Percentiles rank a stretch among this genome's conserved stretches.
Evolutionary conservation across 2,329 filamentous ascomycete genomes (phyloP).

Genomic region (Ceratocystis ficicola): DNA sequence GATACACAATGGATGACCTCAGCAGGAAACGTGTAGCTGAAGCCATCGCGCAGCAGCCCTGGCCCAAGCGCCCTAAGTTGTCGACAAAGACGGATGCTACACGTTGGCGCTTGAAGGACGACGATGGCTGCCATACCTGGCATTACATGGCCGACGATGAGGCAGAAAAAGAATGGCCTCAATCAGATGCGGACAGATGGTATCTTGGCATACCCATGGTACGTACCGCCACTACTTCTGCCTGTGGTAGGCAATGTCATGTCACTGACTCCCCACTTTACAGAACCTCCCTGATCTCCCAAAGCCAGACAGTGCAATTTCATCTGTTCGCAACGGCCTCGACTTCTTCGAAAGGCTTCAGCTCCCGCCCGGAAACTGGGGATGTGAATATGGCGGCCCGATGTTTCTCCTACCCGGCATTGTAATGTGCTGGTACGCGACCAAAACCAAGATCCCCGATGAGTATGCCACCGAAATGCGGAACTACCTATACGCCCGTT

Average conservation of each 20-base stretch:
- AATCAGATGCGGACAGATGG: constrained; percentile 80
- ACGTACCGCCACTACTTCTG: constrained; percentile 24
- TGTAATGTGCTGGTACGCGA: constrained; percentile 77
- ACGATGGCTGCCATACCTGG: constrained; percentile 82
- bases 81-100: constrained; percentile 59
- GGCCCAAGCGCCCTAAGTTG: constrained; percentile 38
- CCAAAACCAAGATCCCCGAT: constrained; percentile 71
- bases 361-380: constrained; percentile 83
- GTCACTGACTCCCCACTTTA: background rate
- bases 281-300: constrained; percentile 65
- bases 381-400: constrained; percentile 91
- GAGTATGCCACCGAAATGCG: constrained; percentile 78
- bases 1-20: constrained; percentile 22
- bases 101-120: constrained; percentile 69
- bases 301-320: constrained; percentile 56
- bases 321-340: constrained; percentile 71
- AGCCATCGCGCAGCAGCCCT: constrained; percentile 29
- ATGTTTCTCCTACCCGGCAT: constrained; percentile 88
- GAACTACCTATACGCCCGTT: constrained; percentile 78
- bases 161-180: constrained; percentile 65
- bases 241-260: constrained; percentile 1
- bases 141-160: constrained; percentile 71
- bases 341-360: constrained; percentile 84
- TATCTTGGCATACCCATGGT: constrained; percentile 71
- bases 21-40: constrained; percentile 35